Evolutionary conservation across 805 yeast species (phyloP).

Genomic region (Kregervanrija fluxuum): DNA sequence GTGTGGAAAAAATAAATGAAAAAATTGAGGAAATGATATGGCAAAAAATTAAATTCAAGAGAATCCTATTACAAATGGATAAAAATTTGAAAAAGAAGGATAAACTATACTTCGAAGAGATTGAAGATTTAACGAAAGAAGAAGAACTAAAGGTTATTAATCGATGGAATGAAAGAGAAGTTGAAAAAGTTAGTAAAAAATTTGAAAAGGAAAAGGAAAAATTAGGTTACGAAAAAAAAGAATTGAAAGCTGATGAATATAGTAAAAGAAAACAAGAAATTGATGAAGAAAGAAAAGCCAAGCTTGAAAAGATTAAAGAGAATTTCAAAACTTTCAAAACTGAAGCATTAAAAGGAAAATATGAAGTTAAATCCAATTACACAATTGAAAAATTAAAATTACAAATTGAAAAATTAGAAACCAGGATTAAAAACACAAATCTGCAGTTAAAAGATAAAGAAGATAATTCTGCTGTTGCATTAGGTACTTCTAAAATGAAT

Average conservation of each 20-base stretch:
- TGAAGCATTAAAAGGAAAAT: conserved; percentile 55
- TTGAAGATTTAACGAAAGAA: conserved; percentile 59
- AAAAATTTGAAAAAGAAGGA: conserved; percentile 41
- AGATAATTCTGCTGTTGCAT: conserved; percentile 87
- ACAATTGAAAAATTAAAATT: conserved; percentile 62
- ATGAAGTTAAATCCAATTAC: conserved; percentile 44
- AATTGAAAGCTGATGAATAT: conserved; percentile 46
- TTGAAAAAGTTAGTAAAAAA: conserved; percentile 56
- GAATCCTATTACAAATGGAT: conserved; percentile 63
- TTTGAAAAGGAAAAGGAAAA: conserved; percentile 75
- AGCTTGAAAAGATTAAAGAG: conserved; percentile 49
- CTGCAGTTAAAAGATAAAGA: conserved; percentile 86
- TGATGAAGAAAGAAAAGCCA: conserved; percentile 46
- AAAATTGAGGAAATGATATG: conserved; percentile 74
- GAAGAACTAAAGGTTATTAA: conserved; percentile 54
- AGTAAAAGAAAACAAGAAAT: conserved; percentile 41
- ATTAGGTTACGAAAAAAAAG: conserved; percentile 48
- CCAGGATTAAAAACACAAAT: conserved; percentile 58
- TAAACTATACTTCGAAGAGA: conserved; percentile 56
- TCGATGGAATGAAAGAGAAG: conserved; percentile 55
- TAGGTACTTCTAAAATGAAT: conserved; percentile 89
- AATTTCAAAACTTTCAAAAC: conserved; percentile 40
- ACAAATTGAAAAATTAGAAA: conserved; percentile 67
- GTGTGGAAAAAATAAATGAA: conserved; percentile 73
- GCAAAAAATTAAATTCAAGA: conserved; percentile 71